A percentile compares a stretch with the other conserved stretches of the same genome.
phyloP scores from a whole-genome alignment of 441 rosid species.

The Arabidopsis lyrata region DNA sequence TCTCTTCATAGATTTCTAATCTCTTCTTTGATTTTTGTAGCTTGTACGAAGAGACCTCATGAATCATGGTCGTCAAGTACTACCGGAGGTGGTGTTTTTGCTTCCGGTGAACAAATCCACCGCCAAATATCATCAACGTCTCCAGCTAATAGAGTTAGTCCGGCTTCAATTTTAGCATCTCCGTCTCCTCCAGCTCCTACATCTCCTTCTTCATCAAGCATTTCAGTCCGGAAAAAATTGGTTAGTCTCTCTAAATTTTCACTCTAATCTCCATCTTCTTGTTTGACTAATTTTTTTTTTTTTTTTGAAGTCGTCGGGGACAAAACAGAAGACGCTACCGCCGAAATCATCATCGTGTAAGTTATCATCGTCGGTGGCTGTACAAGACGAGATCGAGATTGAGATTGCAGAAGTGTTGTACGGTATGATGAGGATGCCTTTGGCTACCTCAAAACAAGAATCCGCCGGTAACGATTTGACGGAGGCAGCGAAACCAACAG shows the following conservation, averaged over 20 bases:
- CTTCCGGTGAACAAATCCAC: slow-evolving; percentile 68
- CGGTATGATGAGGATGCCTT: slow-evolving; percentile 91
- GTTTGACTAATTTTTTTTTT: slow-evolving; percentile 25
- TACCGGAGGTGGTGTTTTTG: slow-evolving; percentile 52
- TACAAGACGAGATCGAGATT: slow-evolving; percentile 69
- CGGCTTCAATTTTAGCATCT: slow-evolving; percentile 53
- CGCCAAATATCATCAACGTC: slow-evolving; percentile 88
- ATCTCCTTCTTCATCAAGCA: slow-evolving; percentile 89
- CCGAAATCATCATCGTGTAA: slow-evolving; percentile 71
- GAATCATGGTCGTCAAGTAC: slow-evolving; percentile 84
- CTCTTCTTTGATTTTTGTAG: slow-evolving; percentile 43
- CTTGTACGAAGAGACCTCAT: slow-evolving; percentile 90
- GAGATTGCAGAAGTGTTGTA: slow-evolving; percentile 97
- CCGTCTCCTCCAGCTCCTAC: slow-evolving; percentile 73
- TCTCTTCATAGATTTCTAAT: slow-evolving; percentile 30
- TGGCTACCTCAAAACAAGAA: slow-evolving; percentile 70
- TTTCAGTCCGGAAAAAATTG: slow-evolving; percentile 81
- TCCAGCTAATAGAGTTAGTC: slow-evolving; percentile 70
- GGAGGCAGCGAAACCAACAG: slow-evolving; percentile 49
- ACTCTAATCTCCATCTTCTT: neutral
- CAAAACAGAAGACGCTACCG: slow-evolving; percentile 71
- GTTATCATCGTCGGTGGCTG: slow-evolving; percentile 54
- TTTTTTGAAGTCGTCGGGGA: slow-evolving; percentile 56
- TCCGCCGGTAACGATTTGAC: slow-evolving; percentile 50
- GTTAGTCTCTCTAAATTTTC: slow-evolving; percentile 50